Conservation (phyloP, 1,284 basidiomycete genomes). For the Laetiporus sulphureus region DNA sequence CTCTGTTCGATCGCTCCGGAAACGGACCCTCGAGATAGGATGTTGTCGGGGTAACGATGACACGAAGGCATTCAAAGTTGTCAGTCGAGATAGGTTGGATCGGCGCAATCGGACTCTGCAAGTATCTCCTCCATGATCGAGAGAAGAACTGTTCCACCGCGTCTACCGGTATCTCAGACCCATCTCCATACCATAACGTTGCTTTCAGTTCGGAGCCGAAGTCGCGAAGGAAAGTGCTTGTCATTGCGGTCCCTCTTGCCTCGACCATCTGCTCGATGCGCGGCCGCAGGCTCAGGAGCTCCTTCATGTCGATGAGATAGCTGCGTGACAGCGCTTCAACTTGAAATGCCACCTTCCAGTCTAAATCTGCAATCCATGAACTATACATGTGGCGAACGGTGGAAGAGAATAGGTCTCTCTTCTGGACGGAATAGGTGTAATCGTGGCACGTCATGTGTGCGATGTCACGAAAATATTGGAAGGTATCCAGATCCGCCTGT, state of each 20-base stretch:
- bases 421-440: conserved; percentile 32
- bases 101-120: conserved; percentile 16
- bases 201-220: conserved; percentile 31
- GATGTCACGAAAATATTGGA: conserved; percentile 29
- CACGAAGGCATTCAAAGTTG: conserved; percentile 48
- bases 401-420: conserved; percentile 37
- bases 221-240: conserved; percentile 35
- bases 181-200: conserved; percentile 21
- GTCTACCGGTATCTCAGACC: background rate
- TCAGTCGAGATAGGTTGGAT: conserved; percentile 15
- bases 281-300: conserved; percentile 37
- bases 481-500: conserved; percentile 28
- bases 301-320: conserved; percentile 36
- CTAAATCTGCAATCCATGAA: conserved; percentile 31
- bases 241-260: conserved; percentile 28
- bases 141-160: conserved; percentile 11
- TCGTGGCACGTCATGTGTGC: conserved; percentile 31
- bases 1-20: conserved; percentile 59
- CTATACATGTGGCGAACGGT: conserved; percentile 27
- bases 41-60: conserved; percentile 53
- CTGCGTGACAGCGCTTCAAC: conserved; percentile 40
- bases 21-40: conserved; percentile 54
- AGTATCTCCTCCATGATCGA: conserved; percentile 2
- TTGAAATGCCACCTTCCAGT: conserved; percentile 51
- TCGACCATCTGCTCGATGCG: conserved; percentile 27